Base-by-base conservation (phyloP, 106 monocot genomes). In the Gastrodia elata region DNA sequence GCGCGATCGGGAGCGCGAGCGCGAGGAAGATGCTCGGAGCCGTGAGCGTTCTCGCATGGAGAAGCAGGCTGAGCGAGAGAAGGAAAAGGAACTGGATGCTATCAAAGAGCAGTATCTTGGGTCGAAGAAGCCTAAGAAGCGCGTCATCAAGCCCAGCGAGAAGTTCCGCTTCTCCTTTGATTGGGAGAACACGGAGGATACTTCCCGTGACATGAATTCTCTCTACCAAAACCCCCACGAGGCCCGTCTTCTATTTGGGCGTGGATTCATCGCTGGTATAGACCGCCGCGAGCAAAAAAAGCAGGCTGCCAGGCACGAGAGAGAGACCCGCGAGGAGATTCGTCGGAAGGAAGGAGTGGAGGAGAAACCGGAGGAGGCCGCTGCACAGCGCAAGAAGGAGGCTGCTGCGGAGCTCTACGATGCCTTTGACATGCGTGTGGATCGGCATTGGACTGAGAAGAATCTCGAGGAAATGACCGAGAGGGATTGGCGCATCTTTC, bases 121-220 rank as follows among this genome's bases (percentile, higher is more conserved):
- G 0, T 93, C 90, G 8, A 98, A 98, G 80, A 98, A 98, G 46
- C 93, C 93, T 5, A 98, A 98, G 83, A 98, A 98, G 82, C 73
- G 98, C 20, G 98, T 98, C 22, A 93, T 98, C 59, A 98, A 91
- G 64, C 97, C 93, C 1, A 93, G 93, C 33, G 98, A 98, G 85
- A 98, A 98, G 83, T 98, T 98, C 68, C 71, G 98, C 20, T 98
- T 98, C 79, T 98, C 93, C 9, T 98, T 93, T 59, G 98, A 98
- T 74, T 98, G 98, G 93, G 98, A 93, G 73, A 98, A 98, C 83
- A 98, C 98, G 2, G 98, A 98, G 78, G 98, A 93, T 75, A 98
- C 98, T 25, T 93, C 91, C 37, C 90, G 91, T 14, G 98, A 98
- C 79, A 93, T 98, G 91, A 93, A 98, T 65, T 71, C 76, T 3